A percentile compares a stretch with the other conserved stretches of the same genome.
Conservation (phyloP, 106 monocot species). For the Apostasia ramifera region DNA sequence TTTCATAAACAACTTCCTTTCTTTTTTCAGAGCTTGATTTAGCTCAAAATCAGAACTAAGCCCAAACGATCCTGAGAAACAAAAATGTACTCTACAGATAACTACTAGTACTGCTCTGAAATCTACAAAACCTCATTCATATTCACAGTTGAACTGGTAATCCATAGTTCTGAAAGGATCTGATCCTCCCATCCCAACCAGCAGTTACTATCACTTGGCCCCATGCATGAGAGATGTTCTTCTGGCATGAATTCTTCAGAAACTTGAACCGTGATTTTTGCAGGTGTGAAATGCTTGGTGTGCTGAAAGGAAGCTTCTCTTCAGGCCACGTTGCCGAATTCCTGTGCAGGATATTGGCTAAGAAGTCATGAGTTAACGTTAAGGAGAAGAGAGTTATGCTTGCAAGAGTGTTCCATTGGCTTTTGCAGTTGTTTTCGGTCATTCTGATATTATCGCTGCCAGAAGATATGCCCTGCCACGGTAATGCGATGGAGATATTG, state of each 20-base stretch:
- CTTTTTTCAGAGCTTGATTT: no score
- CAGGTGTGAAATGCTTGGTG: not conserved
- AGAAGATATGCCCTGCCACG: constrained; percentile 26
- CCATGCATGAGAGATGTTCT: constrained; percentile 19
- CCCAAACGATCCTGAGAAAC: no score
- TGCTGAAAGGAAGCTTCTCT: constrained; percentile 25
- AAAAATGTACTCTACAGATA: no score
- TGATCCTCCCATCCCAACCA: constrained; percentile 36
- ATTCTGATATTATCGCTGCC: no score
- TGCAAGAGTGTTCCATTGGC: not conserved
- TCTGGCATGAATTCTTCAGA: constrained; percentile 13
- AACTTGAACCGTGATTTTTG: constrained; percentile 13
- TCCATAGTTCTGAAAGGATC: constrained; percentile 54
- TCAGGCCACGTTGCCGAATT: constrained; percentile 45
- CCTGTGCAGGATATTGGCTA: constrained; percentile 7
- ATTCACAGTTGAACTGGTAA: constrained; percentile 37
- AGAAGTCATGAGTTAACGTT: constrained; percentile 37
- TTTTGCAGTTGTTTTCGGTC: not conserved
- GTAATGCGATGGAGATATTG: constrained; percentile 21
- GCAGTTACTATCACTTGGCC: constrained; percentile 48
- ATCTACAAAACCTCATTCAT: not conserved
- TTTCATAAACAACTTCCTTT: no score
- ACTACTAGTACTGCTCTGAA: not conserved
- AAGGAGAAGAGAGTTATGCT: constrained; percentile 6
- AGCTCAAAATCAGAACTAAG: no score